A percentile compares a stretch with the other conserved stretches of the same genome.
Evolutionary conservation across 2,329 filamentous ascomycete genomes (phyloP).

Genomic region (Onygenales sp.): DNA sequence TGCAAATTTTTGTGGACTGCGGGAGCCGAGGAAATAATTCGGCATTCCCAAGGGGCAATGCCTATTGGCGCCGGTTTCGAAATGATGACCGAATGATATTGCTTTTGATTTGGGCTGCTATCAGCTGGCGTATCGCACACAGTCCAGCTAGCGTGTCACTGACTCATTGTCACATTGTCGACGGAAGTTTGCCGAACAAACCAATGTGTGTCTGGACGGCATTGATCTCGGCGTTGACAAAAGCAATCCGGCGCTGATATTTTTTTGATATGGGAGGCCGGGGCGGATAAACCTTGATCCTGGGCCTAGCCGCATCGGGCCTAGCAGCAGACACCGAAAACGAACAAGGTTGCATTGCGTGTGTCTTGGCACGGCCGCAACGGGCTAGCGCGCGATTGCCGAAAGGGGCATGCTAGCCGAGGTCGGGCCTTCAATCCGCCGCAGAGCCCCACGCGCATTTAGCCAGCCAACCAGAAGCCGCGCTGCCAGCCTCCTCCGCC

Average conservation of each 20-base stretch:
- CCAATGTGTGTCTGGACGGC: too few relatives aligned
- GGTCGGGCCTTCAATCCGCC: background rate
- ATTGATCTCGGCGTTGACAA: too few relatives aligned
- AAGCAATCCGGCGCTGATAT: too few relatives aligned
- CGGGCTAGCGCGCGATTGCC: background rate
- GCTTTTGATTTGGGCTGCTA: background rate
- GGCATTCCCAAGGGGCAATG: background rate
- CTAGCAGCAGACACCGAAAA: background rate
- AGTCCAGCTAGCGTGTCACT: too few relatives aligned
- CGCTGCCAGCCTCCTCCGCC: background rate
- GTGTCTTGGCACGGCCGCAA: background rate
- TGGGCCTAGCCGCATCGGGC: background rate
- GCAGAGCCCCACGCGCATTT: background rate
- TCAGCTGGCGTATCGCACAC: too few relatives aligned
- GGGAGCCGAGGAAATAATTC: background rate
- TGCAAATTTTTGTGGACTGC: background rate
- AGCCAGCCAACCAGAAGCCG: background rate
- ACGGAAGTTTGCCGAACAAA: too few relatives aligned
- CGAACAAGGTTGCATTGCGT: background rate
- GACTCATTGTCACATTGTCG: too few relatives aligned
- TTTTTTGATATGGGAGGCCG: too few relatives aligned
- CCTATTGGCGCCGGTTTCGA: background rate
- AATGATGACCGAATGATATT: background rate
- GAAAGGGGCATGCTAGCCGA: background rate
- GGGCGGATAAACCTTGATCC: background rate